Base-by-base conservation (phyloP, 306 rosid species). In the Begonia loranthoides region DNA sequence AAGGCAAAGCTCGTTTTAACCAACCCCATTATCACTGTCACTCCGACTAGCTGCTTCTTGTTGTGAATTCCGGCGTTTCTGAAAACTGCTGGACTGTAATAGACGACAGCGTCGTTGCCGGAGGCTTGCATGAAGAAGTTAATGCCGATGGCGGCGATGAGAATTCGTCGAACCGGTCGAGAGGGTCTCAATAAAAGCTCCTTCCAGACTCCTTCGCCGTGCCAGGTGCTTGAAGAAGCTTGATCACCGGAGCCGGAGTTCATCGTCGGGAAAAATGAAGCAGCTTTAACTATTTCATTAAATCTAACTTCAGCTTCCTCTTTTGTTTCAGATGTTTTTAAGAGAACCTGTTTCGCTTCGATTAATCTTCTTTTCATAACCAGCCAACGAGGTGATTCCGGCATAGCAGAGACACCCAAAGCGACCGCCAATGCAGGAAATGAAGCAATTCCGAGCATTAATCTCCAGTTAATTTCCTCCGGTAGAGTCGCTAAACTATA, bases 71-170 rank as follows among this genome's bases (percentile, higher is more conserved):
- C 90, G 10, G 79, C 85, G 2, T 68, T 74, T 48, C 54, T 63
- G 56, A 83, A 87, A 0, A 87, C 83, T 51, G 80, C 90, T 0
- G 94, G 96, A 50, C 80, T 66, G 73, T 83, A 87, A 40, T 87
- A 87, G n/a, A 87, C 74, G 7, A 87, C 80, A 28, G 85, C 94
- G 58, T 83, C 94, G 44, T 87, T 87, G n/a, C 94, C 96, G 0
- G 94, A 87, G n/a, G 94, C 94, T 48, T 87, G 94, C 96, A 87
- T 80, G 72, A 83, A 87, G 56, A 87, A 83, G 52, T 87, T 87
- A 15, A 87, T 73, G 10, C 96, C 94, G 0, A 87, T 17, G 15
- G 94, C 94, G 0, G 90, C 66, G 0, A 80, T 13, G 7, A 87
- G 70, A 69, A 83, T 83, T 3, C 87, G 76, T n/a, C 80, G 69